A percentile compares a stretch with the other conserved stretches of the same genome.
Conservation (phyloP, 2,329 filamentous ascomycete genomes). For the Fusarium nygamai region DNA sequence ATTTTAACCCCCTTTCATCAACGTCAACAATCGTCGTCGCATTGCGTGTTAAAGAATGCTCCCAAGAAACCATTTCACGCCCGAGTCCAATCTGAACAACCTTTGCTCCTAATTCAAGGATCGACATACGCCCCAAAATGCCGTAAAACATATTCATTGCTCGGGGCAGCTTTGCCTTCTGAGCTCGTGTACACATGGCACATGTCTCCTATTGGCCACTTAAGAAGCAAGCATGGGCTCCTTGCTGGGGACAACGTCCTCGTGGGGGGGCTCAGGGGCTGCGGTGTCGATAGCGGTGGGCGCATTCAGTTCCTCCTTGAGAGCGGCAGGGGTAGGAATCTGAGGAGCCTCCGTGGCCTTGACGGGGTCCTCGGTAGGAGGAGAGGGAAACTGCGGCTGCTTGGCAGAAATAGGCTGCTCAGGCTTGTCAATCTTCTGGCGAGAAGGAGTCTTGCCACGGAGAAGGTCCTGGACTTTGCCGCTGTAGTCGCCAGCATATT, state of each 20-base stretch:
- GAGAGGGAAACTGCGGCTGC: constrained; percentile 50
- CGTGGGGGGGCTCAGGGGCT: constrained; percentile 41
- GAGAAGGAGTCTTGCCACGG: constrained; percentile 58
- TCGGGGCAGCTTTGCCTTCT: constrained; percentile 42
- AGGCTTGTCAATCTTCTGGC: constrained; percentile 54
- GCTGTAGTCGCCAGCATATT: constrained; percentile 74
- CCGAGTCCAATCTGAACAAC: constrained; percentile 42
- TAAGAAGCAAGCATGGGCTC: constrained; percentile 47
- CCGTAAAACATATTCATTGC: constrained; percentile 42
- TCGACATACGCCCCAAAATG: constrained; percentile 45
- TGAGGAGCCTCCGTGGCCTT: constrained; percentile 32
- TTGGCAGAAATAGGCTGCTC: constrained; percentile 29
- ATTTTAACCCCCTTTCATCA: constrained; percentile 38
- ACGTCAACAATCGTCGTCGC: constrained; percentile 40
- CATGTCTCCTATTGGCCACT: constrained; percentile 35
- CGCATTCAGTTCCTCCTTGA: constrained; percentile 36
- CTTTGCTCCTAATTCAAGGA: constrained; percentile 37
- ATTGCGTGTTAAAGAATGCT: constrained; percentile 42
- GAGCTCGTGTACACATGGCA: constrained; percentile 44
- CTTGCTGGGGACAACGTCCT: constrained; percentile 30
- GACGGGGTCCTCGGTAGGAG: constrained; percentile 51
- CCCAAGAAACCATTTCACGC: constrained; percentile 40
- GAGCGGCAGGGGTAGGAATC: constrained; percentile 38
- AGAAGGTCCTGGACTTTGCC: constrained; percentile 74
- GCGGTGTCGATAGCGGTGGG: constrained; percentile 42